phyloP scores from a whole-genome alignment of 345 rosid species.

The Moricandia moricandioides region DNA sequence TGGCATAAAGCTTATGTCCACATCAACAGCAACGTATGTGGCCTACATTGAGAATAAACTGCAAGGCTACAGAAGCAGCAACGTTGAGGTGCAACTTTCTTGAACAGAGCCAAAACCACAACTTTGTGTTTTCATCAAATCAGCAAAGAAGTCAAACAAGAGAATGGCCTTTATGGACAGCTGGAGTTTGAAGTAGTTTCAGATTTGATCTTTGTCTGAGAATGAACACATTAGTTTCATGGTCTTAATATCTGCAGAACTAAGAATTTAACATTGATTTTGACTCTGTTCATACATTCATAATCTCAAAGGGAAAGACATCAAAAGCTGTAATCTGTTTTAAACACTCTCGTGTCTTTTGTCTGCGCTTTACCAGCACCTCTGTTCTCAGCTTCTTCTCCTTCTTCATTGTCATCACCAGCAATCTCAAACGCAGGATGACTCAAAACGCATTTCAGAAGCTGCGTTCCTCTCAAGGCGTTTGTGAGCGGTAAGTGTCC shows the following conservation, averaged over 20 bases:
- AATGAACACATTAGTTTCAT: slow-evolving; percentile 5
- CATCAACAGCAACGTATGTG: slow-evolving; percentile 24
- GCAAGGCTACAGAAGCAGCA: slow-evolving; percentile 29
- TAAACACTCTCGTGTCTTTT: slow-evolving; percentile 39
- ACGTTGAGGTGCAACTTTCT: slow-evolving; percentile 30
- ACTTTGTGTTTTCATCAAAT: slow-evolving; percentile 28
- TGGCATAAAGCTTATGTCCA: slow-evolving; percentile 1
- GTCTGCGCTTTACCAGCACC: slow-evolving; percentile 23
- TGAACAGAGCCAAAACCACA: slow-evolving; percentile 19
- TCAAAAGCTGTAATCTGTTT: slow-evolving; percentile 66
- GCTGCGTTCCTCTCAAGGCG: slow-evolving; percentile 83
- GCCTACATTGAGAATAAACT: slow-evolving; percentile 27
- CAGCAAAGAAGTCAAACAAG: slow-evolving; percentile 9
- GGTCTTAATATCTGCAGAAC: not conserved
- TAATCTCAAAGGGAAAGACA: not conserved
- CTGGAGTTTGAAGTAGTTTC: slow-evolving; percentile 9
- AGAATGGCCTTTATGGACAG: not conserved
- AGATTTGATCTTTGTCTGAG: not conserved
- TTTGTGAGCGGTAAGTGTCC: slow-evolving; percentile 95
- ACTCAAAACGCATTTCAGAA: slow-evolving; percentile 59
- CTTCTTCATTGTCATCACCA: slow-evolving; percentile 37
- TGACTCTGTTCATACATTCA: slow-evolving; percentile 9
- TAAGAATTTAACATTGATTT: not conserved
- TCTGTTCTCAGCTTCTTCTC: slow-evolving; percentile 26
- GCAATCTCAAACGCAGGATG: slow-evolving; percentile 73